Evolutionary conservation across 1,139 yeast genomes (phyloP).

Genomic region (Blastobotrys raffinosifermentans): DNA sequence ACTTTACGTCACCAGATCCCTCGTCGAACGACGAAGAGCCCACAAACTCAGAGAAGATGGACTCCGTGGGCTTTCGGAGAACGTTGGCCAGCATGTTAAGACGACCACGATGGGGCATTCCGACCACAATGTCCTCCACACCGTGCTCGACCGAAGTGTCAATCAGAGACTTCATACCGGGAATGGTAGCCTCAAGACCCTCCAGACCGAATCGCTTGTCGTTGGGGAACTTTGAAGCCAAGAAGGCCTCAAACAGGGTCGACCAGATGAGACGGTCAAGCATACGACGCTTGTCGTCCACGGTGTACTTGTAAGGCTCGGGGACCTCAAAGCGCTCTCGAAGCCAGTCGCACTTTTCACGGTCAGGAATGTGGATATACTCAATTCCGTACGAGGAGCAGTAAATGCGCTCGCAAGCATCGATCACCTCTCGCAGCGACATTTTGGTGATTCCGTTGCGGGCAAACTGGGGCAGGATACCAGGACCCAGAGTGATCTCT

Average conservation of each 20-base stretch:
- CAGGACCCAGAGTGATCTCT: conserved; percentile 91
- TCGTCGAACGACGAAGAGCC: conserved; percentile 77
- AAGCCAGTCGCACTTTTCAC: conserved; percentile 96
- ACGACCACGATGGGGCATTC: conserved; percentile 99
- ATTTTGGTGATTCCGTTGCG: conserved; percentile 53
- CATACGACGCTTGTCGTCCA: conserved; percentile 92
- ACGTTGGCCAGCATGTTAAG: conserved; percentile 95
- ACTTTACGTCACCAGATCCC: conserved; percentile 98
- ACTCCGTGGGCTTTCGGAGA: conserved; percentile 97
- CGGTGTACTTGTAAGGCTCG: conserved; percentile 70
- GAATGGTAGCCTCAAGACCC: conserved; percentile 95
- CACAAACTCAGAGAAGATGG: conserved; percentile 91
- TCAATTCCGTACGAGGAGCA: conserved; percentile 89
- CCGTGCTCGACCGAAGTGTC: conserved; percentile 93
- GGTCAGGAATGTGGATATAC: conserved; percentile 93
- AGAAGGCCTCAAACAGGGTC: conserved; percentile 84
- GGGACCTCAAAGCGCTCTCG: conserved; percentile 96
- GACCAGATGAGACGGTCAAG: conserved; percentile 97
- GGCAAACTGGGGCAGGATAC: conserved; percentile 90
- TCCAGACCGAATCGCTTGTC: conserved; percentile 98
- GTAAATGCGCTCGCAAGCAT: conserved; percentile 74
- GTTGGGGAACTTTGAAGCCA: conserved; percentile 93
- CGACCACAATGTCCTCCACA: conserved; percentile 91
- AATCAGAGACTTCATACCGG: conserved; percentile 94
- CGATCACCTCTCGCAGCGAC: conserved; percentile 71